Base-by-base conservation (phyloP, 2,329 filamentous ascomycete genomes). In the Talaromyces sp. region DNA sequence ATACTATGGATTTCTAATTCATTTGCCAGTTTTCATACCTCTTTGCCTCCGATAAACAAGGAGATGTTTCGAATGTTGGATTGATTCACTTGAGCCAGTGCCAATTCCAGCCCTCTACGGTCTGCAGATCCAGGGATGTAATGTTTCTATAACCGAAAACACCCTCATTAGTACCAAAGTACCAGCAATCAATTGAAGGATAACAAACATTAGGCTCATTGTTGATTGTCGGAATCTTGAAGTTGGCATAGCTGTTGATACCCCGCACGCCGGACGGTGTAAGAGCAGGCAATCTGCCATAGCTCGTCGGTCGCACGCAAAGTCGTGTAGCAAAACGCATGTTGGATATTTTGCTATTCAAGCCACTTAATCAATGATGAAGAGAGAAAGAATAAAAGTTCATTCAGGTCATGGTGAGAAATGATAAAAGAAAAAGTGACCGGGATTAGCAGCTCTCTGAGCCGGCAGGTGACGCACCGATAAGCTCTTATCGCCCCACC, bases 201-300 rank as follows among this genome's bases (percentile, higher is more conserved):
- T 35, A 39, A 84, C 91, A 78, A 79, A 97, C 93, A 77, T 97
- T 99, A n/a, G 92, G 92, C 82, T 99, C 95, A 76, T 99, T 99
- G 75, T 87, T 83, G 72, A 97, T 87, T 68, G 88, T 88, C 59
- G 95, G 95, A 60, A 93, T 86, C 82, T 92, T 94, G 85, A 97
- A 98, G 67, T 87, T 85, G 59, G 93, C 93, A 68, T 96, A 83
- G 8, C 88, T 90, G 88, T 73, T 71, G 52, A 76, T 71, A 24
- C 70, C 67, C 48, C 74, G 71, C 37, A 67, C 68, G 66, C 64
- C 48, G 37, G 50, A 41, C 13, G 52, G 65, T 47, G 47, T 43
- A 31, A 10, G 24, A n/a, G 48, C 8, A 22, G 64, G 31, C 14
- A 57, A 45, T 50, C 27, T 66, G 56, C 45, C 19, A 37, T 60